A percentile compares a stretch with the other conserved stretches of the same genome.
These are phyloP conservation scores for Dactylellina haptotyla DNA, from an alignment of 2,329 filamentous ascomycete species.

Conservation along the genomic window DNA sequence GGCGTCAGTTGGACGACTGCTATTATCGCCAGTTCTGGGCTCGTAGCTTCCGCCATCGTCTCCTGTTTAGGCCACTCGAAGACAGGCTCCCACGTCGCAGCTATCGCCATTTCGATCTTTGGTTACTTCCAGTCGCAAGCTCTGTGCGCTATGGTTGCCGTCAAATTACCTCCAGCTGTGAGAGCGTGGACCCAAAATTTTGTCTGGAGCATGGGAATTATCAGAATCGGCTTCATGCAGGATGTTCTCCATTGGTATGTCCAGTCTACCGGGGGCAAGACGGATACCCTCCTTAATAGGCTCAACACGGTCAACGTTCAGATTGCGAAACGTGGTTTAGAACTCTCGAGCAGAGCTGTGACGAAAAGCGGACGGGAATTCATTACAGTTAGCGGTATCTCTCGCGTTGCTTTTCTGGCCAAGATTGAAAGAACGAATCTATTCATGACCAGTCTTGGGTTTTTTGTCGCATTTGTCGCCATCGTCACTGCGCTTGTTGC, in stretches of 20 bases:
- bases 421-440: constrained; percentile 89
- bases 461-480: constrained; percentile 85
- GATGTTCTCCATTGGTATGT: constrained; percentile 93
- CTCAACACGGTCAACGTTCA: constrained; percentile 81
- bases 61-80: constrained; percentile 92
- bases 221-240: constrained; percentile 85
- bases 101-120: constrained; percentile 92
- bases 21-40: constrained; percentile 82
- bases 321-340: constrained; percentile 72
- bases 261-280: constrained; percentile 85
- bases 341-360: constrained; percentile 44
- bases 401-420: constrained; percentile 86
- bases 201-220: constrained; percentile 97
- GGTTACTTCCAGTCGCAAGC: constrained; percentile 94
- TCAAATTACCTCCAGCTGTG: constrained; percentile 85
- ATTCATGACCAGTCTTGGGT: constrained; percentile 88
- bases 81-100: constrained; percentile 90
- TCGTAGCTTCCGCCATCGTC: constrained; percentile 85
- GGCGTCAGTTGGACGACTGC: constrained; percentile 91
- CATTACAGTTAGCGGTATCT: constrained; percentile 77
- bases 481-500: constrained; percentile 77
- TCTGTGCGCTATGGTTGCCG: constrained; percentile 83
- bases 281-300: constrained; percentile 79
- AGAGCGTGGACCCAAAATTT: constrained; percentile 95
- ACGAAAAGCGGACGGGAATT: constrained; percentile 61